A percentile compares a stretch with the other conserved stretches of the same genome.
Conservation (phyloP, 768 basidiomycete species). For the Tremella mesenterica region DNA sequence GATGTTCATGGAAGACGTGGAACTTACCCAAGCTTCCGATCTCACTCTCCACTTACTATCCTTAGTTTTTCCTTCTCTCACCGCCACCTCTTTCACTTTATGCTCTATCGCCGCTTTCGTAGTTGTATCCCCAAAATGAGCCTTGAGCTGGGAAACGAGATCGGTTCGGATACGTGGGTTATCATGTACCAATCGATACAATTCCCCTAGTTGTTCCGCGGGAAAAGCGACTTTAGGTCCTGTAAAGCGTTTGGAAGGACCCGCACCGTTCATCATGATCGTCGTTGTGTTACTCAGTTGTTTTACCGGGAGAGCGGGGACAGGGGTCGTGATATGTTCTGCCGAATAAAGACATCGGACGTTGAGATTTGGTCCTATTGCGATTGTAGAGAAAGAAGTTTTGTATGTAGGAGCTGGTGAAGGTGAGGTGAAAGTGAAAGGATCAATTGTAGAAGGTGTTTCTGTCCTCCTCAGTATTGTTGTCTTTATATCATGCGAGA, state of each 20-base stretch:
- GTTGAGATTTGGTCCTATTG: slow-evolving; percentile 11
- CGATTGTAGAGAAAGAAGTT: slow-evolving; percentile 16
- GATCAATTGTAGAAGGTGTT: slow-evolving; percentile 35
- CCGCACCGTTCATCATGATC: neutral
- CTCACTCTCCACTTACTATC: slow-evolving; percentile 36
- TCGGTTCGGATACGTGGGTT: slow-evolving; percentile 28
- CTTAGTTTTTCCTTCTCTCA: slow-evolving; percentile 28
- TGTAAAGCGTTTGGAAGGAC: neutral
- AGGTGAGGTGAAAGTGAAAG: slow-evolving; percentile 30
- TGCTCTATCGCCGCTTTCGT: slow-evolving; percentile 38
- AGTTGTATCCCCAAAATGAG: slow-evolving; percentile 30
- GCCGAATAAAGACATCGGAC: slow-evolving; percentile 23
- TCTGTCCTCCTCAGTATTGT: slow-evolving; percentile 19
- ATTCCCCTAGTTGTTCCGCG: slow-evolving; percentile 24
- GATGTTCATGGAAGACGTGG: neutral
- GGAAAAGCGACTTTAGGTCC: slow-evolving; percentile 36
- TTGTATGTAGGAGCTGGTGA: slow-evolving; percentile 24
- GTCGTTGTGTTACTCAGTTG: neutral
- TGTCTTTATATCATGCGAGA: neutral
- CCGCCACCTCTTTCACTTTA: slow-evolving; percentile 38
- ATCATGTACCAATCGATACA: slow-evolving; percentile 33
- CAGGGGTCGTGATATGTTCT: neutral
- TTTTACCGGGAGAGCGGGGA: neutral
- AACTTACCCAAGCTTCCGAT: slow-evolving; percentile 43
- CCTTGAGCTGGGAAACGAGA: slow-evolving; percentile 27